These are phyloP conservation scores for Articulospora tetracladia DNA, from an alignment of 495 filamentous ascomycete species.

Conservation along the genomic window DNA sequence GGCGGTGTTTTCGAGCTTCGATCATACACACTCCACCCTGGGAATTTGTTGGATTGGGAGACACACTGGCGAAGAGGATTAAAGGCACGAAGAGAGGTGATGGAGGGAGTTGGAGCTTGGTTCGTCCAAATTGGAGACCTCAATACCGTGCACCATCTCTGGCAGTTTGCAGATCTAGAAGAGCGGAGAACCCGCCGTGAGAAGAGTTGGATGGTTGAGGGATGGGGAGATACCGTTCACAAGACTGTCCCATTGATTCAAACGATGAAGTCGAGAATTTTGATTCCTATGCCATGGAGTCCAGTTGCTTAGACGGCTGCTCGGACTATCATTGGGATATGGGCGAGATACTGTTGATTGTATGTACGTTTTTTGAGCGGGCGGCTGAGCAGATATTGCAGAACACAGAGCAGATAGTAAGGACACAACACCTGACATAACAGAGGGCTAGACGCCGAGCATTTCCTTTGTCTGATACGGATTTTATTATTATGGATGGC, in stretches of 20 bases:
- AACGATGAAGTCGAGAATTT: constrained; percentile 88
- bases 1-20: constrained; percentile 95
- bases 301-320: constrained; percentile 70
- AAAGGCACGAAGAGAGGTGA: constrained; percentile 85
- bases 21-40: constrained; percentile 93
- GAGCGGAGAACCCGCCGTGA: constrained; percentile 88
- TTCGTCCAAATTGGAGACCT: constrained; percentile 97
- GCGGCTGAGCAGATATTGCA: constrained; percentile 1
- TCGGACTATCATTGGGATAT: neutral
- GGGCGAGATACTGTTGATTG: neutral
- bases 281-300: constrained; percentile 95
- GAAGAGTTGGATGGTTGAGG: constrained; percentile 91
- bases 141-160: constrained; percentile 96
- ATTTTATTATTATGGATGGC: neutral
- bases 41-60: constrained; percentile 96
- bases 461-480: neutral
- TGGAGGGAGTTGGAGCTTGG: constrained; percentile 99
- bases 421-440: neutral
- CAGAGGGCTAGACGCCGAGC: neutral
- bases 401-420: neutral
- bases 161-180: constrained; percentile 96
- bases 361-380: neutral
- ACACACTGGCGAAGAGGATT: constrained; percentile 95
- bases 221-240: constrained; percentile 97
- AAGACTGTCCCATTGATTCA: constrained; percentile 97